phyloP scores from a whole-genome alignment of 2,329 filamentous ascomycete genomes.

The Nothopassalora personata region DNA sequence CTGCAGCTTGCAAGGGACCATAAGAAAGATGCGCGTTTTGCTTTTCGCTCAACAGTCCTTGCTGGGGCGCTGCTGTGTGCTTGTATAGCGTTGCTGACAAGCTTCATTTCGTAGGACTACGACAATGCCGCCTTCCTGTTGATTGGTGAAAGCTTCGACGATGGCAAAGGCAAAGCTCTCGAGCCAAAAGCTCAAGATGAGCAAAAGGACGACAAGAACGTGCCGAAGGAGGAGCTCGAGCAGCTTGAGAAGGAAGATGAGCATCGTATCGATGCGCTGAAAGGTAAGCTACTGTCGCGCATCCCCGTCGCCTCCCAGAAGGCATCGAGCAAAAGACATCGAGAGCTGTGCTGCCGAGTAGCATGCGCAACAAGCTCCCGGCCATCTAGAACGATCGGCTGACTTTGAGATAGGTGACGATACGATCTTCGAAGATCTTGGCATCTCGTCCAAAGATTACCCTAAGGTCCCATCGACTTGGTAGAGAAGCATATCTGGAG shows the following conservation, averaged over 20 bases:
- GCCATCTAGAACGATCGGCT: conserved; percentile 21
- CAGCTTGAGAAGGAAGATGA: conserved; percentile 71
- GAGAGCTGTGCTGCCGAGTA: conserved; percentile 11
- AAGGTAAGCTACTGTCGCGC: conserved; percentile 34
- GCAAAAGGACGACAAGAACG: conserved; percentile 51
- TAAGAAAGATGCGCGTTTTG: no score
- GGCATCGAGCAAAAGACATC: neutral
- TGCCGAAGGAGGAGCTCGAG: conserved; percentile 66
- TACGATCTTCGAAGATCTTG: conserved; percentile 56
- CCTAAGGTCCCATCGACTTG: conserved; percentile 59
- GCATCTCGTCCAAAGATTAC: conserved; percentile 59
- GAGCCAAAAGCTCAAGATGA: conserved; percentile 54
- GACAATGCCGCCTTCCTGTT: conserved; percentile 71
- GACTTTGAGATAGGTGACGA: conserved; percentile 42
- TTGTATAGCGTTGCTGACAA: neutral
- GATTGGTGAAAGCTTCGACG: conserved; percentile 62
- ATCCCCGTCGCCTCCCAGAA: neutral
- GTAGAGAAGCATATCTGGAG: conserved; percentile 31
- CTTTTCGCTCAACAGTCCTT: neutral
- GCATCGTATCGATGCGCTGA: conserved; percentile 56
- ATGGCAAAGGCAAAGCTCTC: conserved; percentile 54
- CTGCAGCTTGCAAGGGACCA: no score
- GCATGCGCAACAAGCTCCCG: conserved; percentile 20
- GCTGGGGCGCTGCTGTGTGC: neutral
- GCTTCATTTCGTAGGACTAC: conserved; percentile 47